Base-by-base conservation (phyloP, 1,284 basidiomycete species). In the Heliocybe sulcata region DNA sequence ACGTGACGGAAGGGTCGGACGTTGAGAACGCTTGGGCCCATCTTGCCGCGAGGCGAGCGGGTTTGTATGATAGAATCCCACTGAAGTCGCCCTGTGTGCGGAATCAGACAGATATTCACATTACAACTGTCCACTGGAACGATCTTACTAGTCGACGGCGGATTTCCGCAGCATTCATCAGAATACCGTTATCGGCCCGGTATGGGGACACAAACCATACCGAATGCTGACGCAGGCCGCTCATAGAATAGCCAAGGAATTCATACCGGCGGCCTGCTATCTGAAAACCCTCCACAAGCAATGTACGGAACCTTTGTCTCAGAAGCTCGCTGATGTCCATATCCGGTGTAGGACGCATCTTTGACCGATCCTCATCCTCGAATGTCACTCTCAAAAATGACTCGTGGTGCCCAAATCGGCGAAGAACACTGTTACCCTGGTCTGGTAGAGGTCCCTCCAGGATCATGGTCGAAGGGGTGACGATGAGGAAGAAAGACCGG, bases 1-100 rank as follows among this genome's bases (percentile, higher is more conserved):
- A 60, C 1, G 64, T 59, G 29, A 80, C 63, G 0, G 76, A 72
- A 0, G 73, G 71, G 47, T 76, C 72, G 0, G 78, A 79, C 1
- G 77, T 67, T 0, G 78, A 77, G 59, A 81, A 81, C 0, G 75
- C 77, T 59, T 80, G 77, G n/a, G 74, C 71, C 66, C 80, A 72
- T 25, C 79, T 69, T 16, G 79, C 79, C n/a, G 71, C 79, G 26
- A 75, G 74, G 22, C 73, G 69, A 9, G 79, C 77, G 9, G 77
- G 78, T 59, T 64, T 67, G 55, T 66, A 61, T 54, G 54, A 31
- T n/a, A n/a, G n/a, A 53, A 71, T 59, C n/a, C 56, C 57, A 22
- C 68, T 64, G 56, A 74, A 75, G 58, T 76, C 70, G 22, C 63
- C 77, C 77, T 67, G 64, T 53, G n/a, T n/a, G n/a, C n/a, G n/a